Evolutionary conservation across 2,329 filamentous ascomycete species (phyloP).

Genomic region (Exophiala alcalophila): DNA sequence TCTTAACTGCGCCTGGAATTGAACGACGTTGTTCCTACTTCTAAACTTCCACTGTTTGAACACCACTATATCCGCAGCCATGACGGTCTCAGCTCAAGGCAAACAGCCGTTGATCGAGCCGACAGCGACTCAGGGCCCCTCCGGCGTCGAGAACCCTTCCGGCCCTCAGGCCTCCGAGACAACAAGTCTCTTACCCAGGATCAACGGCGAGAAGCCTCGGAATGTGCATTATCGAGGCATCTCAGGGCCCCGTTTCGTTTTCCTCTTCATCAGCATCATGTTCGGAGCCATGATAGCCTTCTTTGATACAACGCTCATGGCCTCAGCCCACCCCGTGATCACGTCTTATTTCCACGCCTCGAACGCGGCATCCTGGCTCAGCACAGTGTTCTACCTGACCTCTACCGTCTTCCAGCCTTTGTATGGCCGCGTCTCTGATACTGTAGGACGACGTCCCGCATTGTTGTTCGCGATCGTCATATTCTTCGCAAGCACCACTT

Average conservation of each 20-base stretch:
- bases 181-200: conserved; percentile 14
- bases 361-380: conserved; percentile 78
- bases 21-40: no score
- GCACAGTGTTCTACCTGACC: conserved; percentile 73
- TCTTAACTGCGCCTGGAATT: no score
- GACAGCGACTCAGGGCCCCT: conserved; percentile 1
- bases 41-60: no score
- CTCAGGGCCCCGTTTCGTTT: conserved; percentile 52
- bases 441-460: conserved; percentile 58
- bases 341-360: conserved; percentile 75
- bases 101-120: conserved; percentile 7
- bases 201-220: conserved; percentile 1
- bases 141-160: conserved; percentile 1
- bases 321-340: conserved; percentile 75
- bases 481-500: conserved; percentile 63
- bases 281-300: conserved; percentile 56
- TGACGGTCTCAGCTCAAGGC: no score
- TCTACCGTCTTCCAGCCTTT: conserved; percentile 74
- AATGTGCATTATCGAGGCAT: conserved; percentile 22
- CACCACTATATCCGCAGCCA: no score
- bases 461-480: conserved; percentile 63
- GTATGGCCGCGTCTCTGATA: conserved; percentile 70
- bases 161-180: conserved; percentile 14
- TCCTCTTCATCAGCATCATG: conserved; percentile 60
- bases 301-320: conserved; percentile 80